A percentile compares a stretch with the other conserved stretches of the same genome.
These are phyloP conservation scores for Vigna hirtella DNA, from an alignment of 306 rosid genomes.

Conservation along the genomic window DNA sequence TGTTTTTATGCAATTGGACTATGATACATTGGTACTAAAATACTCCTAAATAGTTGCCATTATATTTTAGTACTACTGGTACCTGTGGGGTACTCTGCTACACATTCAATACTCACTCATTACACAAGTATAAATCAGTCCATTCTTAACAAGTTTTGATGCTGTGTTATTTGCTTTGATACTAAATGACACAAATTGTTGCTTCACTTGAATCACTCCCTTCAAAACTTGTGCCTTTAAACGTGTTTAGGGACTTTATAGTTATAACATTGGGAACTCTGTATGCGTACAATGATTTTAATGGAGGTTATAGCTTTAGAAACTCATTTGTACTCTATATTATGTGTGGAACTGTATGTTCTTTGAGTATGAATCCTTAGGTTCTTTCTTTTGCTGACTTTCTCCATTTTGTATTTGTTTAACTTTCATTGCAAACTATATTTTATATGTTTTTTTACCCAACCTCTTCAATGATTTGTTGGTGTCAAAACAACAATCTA, in stretches of 20 bases:
- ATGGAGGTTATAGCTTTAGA: not conserved
- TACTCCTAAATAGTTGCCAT: not conserved
- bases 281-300: not conserved
- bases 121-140: not conserved
- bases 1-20: not conserved
- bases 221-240: no score
- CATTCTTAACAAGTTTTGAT: not conserved
- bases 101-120: not conserved
- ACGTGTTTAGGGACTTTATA: not conserved
- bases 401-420: not conserved
- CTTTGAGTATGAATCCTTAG: not conserved
- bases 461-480: not conserved
- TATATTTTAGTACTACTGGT: not conserved
- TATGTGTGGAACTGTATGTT: not conserved
- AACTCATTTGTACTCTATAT: not conserved
- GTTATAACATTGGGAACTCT: not conserved
- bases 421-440: not conserved
- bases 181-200: not conserved
- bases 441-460: not conserved
- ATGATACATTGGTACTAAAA: not conserved
- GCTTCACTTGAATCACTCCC: not conserved
- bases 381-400: not conserved
- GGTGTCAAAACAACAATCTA: not conserved
- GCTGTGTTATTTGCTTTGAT: not conserved
- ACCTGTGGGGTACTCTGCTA: constrained; percentile 2